Evolutionary conservation across 371 early-diverging fungal species (phyloP).

Genomic region (Fennellomyces sp.): DNA sequence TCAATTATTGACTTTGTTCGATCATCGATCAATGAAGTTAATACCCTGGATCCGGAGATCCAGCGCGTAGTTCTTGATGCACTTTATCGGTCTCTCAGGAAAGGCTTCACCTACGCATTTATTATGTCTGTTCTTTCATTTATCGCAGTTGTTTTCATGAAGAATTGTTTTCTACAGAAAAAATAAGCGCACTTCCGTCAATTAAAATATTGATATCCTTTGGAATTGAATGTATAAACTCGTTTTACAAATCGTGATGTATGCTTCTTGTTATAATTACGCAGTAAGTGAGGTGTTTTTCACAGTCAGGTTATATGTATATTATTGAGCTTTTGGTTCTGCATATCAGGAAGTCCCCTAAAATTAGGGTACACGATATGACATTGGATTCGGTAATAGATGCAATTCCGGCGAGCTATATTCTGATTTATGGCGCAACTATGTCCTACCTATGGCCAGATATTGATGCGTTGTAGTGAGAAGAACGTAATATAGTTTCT

Average conservation of each 20-base stretch:
- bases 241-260: background rate
- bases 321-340: too few relatives aligned
- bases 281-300: too few relatives aligned
- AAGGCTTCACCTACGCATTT: conserved; percentile 24
- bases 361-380: too few relatives aligned
- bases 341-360: too few relatives aligned
- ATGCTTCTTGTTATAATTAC: background rate
- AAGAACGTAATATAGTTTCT: too few relatives aligned
- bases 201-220: too few relatives aligned
- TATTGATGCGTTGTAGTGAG: too few relatives aligned
- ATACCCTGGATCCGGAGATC: conserved; percentile 25
- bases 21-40: conserved; percentile 36
- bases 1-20: conserved; percentile 41
- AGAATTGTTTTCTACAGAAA: conserved; percentile 11
- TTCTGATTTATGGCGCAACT: too few relatives aligned
- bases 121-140: conserved; percentile 24
- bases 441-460: too few relatives aligned
- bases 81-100: conserved; percentile 13
- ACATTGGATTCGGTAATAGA: too few relatives aligned
- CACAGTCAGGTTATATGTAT: too few relatives aligned
- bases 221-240: background rate
- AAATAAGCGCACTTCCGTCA: background rate
- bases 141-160: conserved; percentile 16
- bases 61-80: conserved; percentile 24
- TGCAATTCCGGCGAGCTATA: too few relatives aligned